Percentiles rank a stretch among this genome's conserved stretches.
Conservation (phyloP, 257 asterid genomes). For the Solanum sitiens region DNA sequence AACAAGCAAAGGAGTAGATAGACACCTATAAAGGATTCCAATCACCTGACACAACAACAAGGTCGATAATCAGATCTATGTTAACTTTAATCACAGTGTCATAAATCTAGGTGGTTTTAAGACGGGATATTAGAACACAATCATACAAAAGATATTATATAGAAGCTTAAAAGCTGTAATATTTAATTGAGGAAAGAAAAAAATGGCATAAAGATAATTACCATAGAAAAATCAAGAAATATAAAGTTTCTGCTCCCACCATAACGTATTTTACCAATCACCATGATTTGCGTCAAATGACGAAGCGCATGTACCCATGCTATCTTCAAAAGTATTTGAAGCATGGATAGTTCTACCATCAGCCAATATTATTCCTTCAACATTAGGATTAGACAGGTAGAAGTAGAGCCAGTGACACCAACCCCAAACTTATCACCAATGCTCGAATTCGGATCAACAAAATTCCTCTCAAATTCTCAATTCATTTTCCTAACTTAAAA, state of each 20-base stretch:
- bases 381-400: constrained; percentile 2
- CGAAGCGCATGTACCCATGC: constrained; percentile 22
- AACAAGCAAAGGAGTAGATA: neutral
- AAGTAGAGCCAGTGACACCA: constrained; percentile 20
- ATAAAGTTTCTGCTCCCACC: constrained; percentile 18
- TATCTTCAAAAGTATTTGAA: constrained; percentile 10
- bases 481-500: too few relatives aligned
- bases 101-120: neutral
- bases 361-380: constrained; percentile 13
- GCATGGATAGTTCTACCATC: constrained; percentile 7
- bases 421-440: constrained; percentile 32
- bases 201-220: neutral
- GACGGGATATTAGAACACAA: neutral
- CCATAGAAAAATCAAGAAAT: neutral
- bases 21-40: neutral
- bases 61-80: neutral
- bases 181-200: neutral
- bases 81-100: neutral
- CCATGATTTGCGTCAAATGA: constrained; percentile 35
- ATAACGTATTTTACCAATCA: constrained; percentile 18
- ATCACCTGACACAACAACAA: neutral
- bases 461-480: too few relatives aligned
- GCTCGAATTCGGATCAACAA: neutral
- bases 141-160: neutral
- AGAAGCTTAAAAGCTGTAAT: neutral